Percentiles rank a stretch among this genome's conserved stretches.
phyloP scores from a whole-genome alignment of 176 grass and related monocot species.

The Calamus simplicifolius region DNA sequence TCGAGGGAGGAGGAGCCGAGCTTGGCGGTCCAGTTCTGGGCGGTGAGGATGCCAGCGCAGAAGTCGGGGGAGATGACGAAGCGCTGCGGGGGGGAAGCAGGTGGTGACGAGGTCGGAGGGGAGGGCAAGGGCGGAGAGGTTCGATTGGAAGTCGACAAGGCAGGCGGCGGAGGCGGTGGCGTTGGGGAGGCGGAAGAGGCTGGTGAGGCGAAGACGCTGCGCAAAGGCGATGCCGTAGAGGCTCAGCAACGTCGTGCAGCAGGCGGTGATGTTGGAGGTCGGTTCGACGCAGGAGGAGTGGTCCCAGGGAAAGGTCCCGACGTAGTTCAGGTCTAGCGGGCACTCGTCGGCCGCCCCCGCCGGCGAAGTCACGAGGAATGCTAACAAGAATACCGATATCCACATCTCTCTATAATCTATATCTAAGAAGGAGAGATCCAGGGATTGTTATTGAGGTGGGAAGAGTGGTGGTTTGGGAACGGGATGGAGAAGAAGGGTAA shows the following conservation, averaged over 20 bases:
- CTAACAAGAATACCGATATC: no score
- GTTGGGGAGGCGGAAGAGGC: constrained; percentile 58
- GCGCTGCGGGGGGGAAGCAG: constrained; percentile 43
- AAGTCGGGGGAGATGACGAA: constrained; percentile 43
- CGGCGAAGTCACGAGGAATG: no score
- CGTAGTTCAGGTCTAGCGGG: constrained; percentile 70
- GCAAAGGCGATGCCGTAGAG: constrained; percentile 49
- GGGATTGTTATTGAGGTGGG: no score
- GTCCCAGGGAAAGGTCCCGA: constrained; percentile 71
- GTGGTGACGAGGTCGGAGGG: constrained; percentile 23
- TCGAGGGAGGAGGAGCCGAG: constrained; percentile 27
- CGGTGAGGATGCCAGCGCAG: constrained; percentile 55
- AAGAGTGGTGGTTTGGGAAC: no score
- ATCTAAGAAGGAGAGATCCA: no score
- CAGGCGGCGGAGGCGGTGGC: constrained; percentile 39
- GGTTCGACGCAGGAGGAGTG: constrained; percentile 27
- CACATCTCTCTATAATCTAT: no score
- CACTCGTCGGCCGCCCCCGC: constrained; percentile 16
- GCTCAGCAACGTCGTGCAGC: constrained; percentile 58
- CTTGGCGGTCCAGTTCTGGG: constrained; percentile 15
- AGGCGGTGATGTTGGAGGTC: constrained; percentile 36
- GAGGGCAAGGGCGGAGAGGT: constrained; percentile 45
- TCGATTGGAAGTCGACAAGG: constrained; percentile 31
- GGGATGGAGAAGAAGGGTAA: no score
- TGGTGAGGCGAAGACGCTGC: constrained; percentile 42